phyloP scores from a whole-genome alignment of 164 flowering plant species.

The Malania oleifera region DNA sequence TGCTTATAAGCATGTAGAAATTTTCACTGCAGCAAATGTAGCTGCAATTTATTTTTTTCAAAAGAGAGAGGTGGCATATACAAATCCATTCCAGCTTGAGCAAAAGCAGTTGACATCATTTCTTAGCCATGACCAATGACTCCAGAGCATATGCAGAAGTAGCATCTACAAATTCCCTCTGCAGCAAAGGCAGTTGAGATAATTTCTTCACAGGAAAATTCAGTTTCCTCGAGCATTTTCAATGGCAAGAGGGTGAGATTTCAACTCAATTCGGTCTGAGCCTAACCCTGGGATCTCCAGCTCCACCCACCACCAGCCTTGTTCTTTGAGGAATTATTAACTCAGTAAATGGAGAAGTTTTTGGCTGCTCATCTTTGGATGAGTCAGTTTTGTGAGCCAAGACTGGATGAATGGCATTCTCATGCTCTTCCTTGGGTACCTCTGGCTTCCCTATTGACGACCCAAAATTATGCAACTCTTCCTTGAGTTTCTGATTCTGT shows the following conservation, averaged over 20 bases:
- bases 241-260: neutral
- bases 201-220: neutral
- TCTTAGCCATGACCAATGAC: neutral
- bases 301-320: constrained; percentile 21
- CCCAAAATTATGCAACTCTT: constrained; percentile 17
- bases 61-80: too few relatives aligned
- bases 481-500: constrained; percentile 15
- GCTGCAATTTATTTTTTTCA: too few relatives aligned
- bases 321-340: constrained; percentile 17
- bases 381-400: neutral
- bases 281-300: constrained; percentile 5
- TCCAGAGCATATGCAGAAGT: too few relatives aligned
- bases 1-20: too few relatives aligned
- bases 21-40: too few relatives aligned
- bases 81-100: neutral
- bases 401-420: neutral
- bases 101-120: constrained; percentile 1
- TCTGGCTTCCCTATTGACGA: neutral
- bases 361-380: neutral
- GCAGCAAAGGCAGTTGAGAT: neutral
- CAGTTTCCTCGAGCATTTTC: neutral
- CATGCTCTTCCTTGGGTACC: neutral
- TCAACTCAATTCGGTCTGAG: neutral
- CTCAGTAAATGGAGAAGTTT: constrained; percentile 20
- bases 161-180: constrained; percentile 2